These are phyloP conservation scores for Tilletia setariae DNA, from an alignment of 1,284 basidiomycete species.

Conservation along the genomic window DNA sequence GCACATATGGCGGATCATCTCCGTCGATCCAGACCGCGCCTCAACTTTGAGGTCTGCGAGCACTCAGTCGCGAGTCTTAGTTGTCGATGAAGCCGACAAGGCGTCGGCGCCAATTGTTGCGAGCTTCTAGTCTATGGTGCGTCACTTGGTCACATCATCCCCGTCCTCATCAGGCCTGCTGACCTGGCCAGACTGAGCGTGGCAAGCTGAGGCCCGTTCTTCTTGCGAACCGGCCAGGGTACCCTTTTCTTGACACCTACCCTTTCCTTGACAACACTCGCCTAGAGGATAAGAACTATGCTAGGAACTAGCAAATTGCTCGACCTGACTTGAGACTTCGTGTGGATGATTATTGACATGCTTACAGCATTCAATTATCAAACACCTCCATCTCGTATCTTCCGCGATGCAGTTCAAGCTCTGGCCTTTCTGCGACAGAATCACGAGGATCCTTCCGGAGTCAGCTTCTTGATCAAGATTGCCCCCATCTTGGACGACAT, in stretches of 20 bases:
- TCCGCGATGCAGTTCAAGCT: conserved; percentile 52
- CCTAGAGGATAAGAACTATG: conserved; percentile 30
- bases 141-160: background rate
- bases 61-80: conserved; percentile 49
- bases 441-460: conserved; percentile 19
- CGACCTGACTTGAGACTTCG: no score
- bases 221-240: conserved; percentile 55
- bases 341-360: no score
- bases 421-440: conserved; percentile 40
- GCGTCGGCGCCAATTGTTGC: conserved; percentile 54
- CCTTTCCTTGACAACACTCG: conserved; percentile 54
- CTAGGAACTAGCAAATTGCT: no score
- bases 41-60: conserved; percentile 53
- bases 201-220: conserved; percentile 55
- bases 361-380: no score
- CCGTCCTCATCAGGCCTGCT: background rate
- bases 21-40: conserved; percentile 48
- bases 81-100: conserved; percentile 56
- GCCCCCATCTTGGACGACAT: conserved; percentile 55
- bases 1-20: no score
- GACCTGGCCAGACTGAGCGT: conserved; percentile 37
- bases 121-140: conserved; percentile 49
- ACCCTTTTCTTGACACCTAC: no score
- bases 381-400: conserved; percentile 51
- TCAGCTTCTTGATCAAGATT: conserved; percentile 49